Evolutionary conservation across 108 stramenopile genomes (phyloP).

Genomic region (Pseudonitzschia pungens): DNA sequence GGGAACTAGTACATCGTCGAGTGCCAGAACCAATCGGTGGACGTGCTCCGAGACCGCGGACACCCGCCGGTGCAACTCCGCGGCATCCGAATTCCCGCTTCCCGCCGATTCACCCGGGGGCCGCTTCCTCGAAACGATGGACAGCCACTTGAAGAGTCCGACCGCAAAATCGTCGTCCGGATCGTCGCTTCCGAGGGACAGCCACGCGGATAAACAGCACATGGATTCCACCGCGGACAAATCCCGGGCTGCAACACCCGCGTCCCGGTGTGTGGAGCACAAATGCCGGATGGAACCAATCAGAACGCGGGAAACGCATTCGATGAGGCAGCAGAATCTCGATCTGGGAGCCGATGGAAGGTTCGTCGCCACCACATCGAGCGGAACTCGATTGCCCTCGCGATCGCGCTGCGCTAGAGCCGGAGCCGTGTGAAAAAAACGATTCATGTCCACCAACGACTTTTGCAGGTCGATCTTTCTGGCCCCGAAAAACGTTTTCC

Average conservation of each 20-base stretch:
- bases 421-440: conserved; percentile 17
- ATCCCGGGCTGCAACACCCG: background rate
- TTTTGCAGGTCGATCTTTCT: conserved; percentile 17
- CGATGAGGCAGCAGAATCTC: conserved; percentile 27
- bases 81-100: background rate
- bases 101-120: conserved; percentile 8
- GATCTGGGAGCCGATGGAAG: conserved; percentile 28
- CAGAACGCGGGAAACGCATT: conserved; percentile 21
- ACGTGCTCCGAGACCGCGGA: conserved; percentile 13
- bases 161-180: conserved; percentile 17
- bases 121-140: conserved; percentile 22
- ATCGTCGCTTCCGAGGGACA: conserved; percentile 8
- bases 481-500: background rate
- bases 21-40: conserved; percentile 12
- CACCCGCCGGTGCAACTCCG: conserved; percentile 18
- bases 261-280: background rate
- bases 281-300: conserved; percentile 3
- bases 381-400: background rate
- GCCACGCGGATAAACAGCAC: conserved; percentile 31
- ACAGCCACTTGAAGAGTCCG: conserved; percentile 28
- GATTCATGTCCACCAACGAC: background rate
- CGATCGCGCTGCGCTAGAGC: background rate
- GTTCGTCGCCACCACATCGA: conserved; percentile 36
- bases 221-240: conserved; percentile 21
- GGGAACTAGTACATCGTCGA: conserved; percentile 21